These are phyloP conservation scores for Colletotrichum cereale DNA, from an alignment of 2,329 filamentous ascomycete species.

Conservation along the genomic window DNA sequence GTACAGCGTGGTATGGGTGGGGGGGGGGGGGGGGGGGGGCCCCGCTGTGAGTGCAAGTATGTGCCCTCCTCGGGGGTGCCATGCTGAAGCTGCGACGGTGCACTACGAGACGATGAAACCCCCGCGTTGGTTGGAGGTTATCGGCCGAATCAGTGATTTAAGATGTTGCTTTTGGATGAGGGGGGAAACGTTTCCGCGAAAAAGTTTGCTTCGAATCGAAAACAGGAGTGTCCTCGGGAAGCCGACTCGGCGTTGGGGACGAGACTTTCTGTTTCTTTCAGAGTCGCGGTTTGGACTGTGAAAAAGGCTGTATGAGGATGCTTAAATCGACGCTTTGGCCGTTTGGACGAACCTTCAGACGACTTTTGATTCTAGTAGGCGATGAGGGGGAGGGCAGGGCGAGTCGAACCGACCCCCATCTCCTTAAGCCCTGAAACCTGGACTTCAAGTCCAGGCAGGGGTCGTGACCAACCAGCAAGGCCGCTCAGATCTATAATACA, in stretches of 20 bases:
- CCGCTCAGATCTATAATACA: no score
- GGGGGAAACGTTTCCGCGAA: background rate
- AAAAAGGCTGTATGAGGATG: background rate
- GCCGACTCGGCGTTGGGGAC: background rate
- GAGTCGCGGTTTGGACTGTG: background rate
- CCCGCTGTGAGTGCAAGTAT: slow-evolving; percentile 56
- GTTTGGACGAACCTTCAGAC: background rate
- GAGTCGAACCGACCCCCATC: background rate
- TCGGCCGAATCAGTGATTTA: background rate
- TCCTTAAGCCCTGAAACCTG: no score
- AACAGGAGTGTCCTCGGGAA: no score
- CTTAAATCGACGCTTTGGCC: background rate
- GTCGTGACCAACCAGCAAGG: no score
- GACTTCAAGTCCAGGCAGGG: no score
- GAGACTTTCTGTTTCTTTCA: background rate
- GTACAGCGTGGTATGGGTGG: slow-evolving; percentile 54
- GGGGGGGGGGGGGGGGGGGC: no score
- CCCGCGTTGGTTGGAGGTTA: background rate
- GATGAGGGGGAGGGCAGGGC: background rate
- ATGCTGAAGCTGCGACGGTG: slow-evolving; percentile 16
- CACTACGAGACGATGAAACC: background rate
- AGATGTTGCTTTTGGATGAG: background rate
- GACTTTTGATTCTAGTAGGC: no score
- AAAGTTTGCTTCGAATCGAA: background rate
- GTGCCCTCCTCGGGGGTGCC: slow-evolving; percentile 53